Evolutionary conservation across 495 filamentous ascomycete species (phyloP).

Genomic region (Penicillium cataractarum): DNA sequence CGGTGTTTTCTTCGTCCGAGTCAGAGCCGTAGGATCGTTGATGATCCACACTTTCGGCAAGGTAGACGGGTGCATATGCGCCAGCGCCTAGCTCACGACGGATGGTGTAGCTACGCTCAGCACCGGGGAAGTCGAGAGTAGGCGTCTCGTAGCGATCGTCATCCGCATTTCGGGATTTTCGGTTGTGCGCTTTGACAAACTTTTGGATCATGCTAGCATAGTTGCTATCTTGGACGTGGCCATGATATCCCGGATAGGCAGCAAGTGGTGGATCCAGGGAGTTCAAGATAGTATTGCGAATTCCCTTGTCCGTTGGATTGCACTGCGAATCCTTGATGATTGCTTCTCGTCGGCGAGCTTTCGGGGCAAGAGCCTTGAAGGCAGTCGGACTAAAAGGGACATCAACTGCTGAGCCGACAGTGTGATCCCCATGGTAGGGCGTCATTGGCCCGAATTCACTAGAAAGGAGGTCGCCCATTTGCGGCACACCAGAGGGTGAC

Average conservation of each 20-base stretch:
- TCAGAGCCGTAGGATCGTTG: conserved; percentile 43
- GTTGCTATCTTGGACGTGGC: conserved; percentile 61
- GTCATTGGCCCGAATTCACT: conserved; percentile 36
- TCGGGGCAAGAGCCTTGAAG: conserved; percentile 47
- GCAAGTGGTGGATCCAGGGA: conserved; percentile 70
- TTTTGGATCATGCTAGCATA: conserved; percentile 75
- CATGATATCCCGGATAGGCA: conserved; percentile 76
- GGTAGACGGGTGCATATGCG: conserved; percentile 92
- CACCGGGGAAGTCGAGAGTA: conserved; percentile 66
- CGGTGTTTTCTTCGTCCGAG: conserved; percentile 49
- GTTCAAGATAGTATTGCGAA: conserved; percentile 74
- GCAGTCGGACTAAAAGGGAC: conserved; percentile 49
- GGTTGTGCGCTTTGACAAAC: conserved; percentile 69
- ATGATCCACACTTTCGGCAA: conserved; percentile 72
- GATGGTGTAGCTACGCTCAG: conserved; percentile 67
- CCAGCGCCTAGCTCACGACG: conserved; percentile 89
- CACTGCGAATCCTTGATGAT: conserved; percentile 82
- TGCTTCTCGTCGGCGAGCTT: conserved; percentile 46
- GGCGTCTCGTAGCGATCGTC: conserved; percentile 61
- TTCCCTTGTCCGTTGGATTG: conserved; percentile 79
- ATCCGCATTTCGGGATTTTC: conserved; percentile 58
- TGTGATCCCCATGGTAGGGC: conserved; percentile 35
- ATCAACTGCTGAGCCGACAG: conserved; percentile 40
- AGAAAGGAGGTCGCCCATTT: conserved; percentile 41
- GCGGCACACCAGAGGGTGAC: conserved; percentile 32